Conservation (phyloP, 495 filamentous ascomycete genomes). For the Saxophila tyrrhenica region DNA sequence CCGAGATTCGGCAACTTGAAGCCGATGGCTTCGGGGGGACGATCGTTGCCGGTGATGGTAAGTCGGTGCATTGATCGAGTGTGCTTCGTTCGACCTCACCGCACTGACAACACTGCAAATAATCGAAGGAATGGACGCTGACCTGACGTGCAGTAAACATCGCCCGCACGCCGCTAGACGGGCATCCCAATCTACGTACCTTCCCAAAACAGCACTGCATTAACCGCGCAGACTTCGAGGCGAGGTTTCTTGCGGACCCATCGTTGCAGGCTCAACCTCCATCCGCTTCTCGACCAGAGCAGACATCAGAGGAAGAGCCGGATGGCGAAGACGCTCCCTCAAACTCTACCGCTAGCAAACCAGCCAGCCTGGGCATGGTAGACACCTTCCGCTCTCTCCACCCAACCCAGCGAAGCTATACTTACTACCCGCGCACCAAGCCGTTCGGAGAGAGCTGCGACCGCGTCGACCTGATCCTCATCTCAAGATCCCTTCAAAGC, state of each 20-base stretch:
- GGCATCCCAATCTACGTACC: conserved; percentile 34
- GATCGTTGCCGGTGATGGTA: conserved; percentile 35
- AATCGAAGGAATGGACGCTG: too few species aligned
- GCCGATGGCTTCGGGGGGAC: conserved; percentile 30
- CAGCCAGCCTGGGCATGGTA: conserved; percentile 5
- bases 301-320: not conserved
- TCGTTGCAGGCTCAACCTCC: not conserved
- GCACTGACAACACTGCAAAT: too few species aligned
- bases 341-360: not conserved
- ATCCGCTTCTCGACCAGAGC: not conserved
- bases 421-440: conserved; percentile 23
- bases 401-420: conserved; percentile 23
- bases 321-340: not conserved
- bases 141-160: conserved; percentile 31
- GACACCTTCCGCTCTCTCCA: conserved; percentile 29
- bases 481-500: conserved; percentile 15
- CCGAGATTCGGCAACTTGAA: conserved; percentile 33
- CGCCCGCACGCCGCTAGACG: conserved; percentile 32
- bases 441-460: conserved; percentile 28
- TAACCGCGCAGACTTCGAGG: conserved; percentile 40
- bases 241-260: conserved; percentile 33
- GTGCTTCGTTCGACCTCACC: not conserved
- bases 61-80: not conserved
- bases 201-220: conserved; percentile 34
- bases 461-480: conserved; percentile 28